Conservation (phyloP, 176 grass and related monocot species). For the Carex littledalei region DNA sequence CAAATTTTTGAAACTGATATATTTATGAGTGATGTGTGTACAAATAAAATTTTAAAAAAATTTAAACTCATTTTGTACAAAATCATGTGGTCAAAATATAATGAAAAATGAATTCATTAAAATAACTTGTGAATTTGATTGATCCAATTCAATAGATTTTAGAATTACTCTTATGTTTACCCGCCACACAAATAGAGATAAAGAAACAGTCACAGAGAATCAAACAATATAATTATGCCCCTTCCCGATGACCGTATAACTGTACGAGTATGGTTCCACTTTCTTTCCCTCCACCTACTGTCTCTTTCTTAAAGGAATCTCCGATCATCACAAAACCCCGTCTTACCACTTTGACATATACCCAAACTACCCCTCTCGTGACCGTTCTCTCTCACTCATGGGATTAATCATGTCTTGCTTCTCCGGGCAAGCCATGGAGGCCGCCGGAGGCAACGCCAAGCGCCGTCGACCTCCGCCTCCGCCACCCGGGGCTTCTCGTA, state of each 20-base stretch:
- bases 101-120: no score
- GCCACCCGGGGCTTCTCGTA: conserved; percentile 25
- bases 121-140: no score
- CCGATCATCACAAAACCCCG: background rate
- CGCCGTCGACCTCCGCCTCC: conserved; percentile 28
- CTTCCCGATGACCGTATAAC: background rate
- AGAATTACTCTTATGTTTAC: background rate
- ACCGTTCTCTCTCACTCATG: conserved; percentile 25
- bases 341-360: background rate
- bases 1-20: no score
- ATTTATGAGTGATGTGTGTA: no score
- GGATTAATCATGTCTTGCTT: conserved; percentile 65
- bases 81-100: no score
- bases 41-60: no score
- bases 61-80: no score
- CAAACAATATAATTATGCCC: no score
- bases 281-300: background rate
- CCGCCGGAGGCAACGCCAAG: background rate
- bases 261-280: background rate
- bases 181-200: background rate
- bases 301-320: background rate
- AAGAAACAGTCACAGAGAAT: no score
- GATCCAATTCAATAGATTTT: no score
- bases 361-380: background rate
- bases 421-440: conserved; percentile 19